A percentile compares a stretch with the other conserved stretches of the same genome.
These are phyloP conservation scores for Xerocomus spinulosus DNA, from an alignment of 768 basidiomycete species.

Conservation along the genomic window DNA sequence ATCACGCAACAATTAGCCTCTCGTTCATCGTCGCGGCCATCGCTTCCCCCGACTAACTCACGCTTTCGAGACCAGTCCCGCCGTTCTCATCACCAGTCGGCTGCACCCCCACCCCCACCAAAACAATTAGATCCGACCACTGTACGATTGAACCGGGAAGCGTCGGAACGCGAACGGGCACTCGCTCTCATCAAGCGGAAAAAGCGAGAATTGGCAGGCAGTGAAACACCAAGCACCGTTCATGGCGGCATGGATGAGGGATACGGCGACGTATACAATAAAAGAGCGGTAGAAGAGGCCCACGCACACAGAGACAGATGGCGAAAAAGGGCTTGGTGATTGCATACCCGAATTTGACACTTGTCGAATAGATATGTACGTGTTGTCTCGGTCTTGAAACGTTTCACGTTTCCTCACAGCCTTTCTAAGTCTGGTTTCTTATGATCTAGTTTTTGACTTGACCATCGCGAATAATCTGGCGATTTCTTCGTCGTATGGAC, in stretches of 20 bases:
- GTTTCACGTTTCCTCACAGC: too few species aligned
- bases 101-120: slow-evolving; percentile 3
- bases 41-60: slow-evolving; percentile 6
- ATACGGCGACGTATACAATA: slow-evolving; percentile 70
- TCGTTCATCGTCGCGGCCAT: slow-evolving; percentile 21
- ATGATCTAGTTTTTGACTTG: too few species aligned
- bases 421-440: too few species aligned
- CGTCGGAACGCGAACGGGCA: slow-evolving; percentile 70
- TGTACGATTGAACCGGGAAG: slow-evolving; percentile 65
- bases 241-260: slow-evolving; percentile 43
- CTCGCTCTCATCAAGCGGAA: slow-evolving; percentile 65
- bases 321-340: slow-evolving; percentile 19
- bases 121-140: slow-evolving; percentile 41
- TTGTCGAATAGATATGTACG: too few species aligned
- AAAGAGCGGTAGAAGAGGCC: slow-evolving; percentile 67
- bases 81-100: slow-evolving; percentile 4
- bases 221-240: slow-evolving; percentile 69
- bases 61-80: slow-evolving; percentile 17
- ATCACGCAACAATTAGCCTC: slow-evolving; percentile 63
- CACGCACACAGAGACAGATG: slow-evolving; percentile 44
- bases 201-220: slow-evolving; percentile 59
- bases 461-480: too few species aligned
- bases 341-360: too few species aligned
- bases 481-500: too few species aligned
- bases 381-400: too few species aligned